phyloP scores from a whole-genome alignment of 768 basidiomycete species.

The Tephrocybe sp. region DNA sequence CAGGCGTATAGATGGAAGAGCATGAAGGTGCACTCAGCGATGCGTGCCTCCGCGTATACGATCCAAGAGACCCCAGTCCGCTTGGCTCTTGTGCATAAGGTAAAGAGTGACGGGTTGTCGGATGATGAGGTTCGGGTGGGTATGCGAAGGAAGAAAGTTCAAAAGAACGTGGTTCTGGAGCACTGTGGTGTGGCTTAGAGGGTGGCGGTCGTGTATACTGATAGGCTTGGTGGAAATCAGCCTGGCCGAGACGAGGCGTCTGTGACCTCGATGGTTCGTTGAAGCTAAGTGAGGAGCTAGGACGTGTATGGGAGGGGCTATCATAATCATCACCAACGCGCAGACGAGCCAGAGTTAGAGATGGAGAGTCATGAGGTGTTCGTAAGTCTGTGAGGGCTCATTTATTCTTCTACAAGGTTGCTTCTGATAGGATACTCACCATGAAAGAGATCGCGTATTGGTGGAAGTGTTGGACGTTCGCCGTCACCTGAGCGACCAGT shows the following conservation, averaged over 20 bases:
- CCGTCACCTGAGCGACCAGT: constrained; percentile 24
- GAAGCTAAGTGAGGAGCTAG: constrained; percentile 1
- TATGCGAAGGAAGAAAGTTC: not conserved
- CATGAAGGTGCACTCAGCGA: not conserved
- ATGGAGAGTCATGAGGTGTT: constrained; percentile 30
- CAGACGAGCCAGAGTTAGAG: constrained; percentile 43
- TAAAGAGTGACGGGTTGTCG: constrained; percentile 1
- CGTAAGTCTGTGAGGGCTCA: constrained; percentile 11
- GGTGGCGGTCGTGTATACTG: not conserved
- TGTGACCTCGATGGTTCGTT: constrained; percentile 1
- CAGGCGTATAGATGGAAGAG: not conserved
- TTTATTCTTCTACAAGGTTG: not conserved
- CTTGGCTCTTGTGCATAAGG: constrained; percentile 1
- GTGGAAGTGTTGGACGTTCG: constrained; percentile 64
- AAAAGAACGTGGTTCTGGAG: not conserved
- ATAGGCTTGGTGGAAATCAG: not conserved
- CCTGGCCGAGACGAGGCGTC: constrained; percentile 4
- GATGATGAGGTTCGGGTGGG: constrained; percentile 1
- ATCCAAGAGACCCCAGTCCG: not conserved
- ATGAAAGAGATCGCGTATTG: constrained; percentile 70
- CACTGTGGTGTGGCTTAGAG: not conserved
- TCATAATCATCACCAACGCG: constrained; percentile 40
- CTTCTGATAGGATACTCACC: constrained; percentile 32
- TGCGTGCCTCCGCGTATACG: not conserved
- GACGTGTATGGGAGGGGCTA: constrained; percentile 10